Base-by-base conservation (phyloP, 202 grass and related monocot species). In the Bolboschoenoplectus hybrid region DNA sequence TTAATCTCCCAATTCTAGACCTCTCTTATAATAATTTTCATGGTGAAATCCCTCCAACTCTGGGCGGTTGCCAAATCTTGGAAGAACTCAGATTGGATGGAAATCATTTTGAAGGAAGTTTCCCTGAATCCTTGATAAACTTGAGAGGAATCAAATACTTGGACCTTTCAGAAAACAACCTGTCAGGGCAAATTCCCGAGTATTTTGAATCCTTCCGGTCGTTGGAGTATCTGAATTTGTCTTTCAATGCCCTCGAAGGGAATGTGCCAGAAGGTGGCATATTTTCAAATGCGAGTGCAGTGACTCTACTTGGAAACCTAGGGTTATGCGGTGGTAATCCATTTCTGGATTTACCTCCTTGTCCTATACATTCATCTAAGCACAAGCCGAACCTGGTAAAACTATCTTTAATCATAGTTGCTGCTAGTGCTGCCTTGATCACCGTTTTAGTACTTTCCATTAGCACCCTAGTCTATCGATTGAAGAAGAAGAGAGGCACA, bases 171-270 rank as follows among this genome's bases (percentile, higher is more conserved):
- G 6, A 1, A 4, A 89, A 89, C 19, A 79, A 80, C 57, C 46
- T 88, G 1, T 84, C 87, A 14, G 87, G 47, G 10, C 8, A 39
- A 20, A 81, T 89, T 51, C 87, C 82, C 1, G 13, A 58, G 11
- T 81, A 81, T 32, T 4, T 89, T 20, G 74, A 47, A 12, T 14
- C 57, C 0, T 41, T 89, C 0, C 2, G 0, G 3, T 11, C 2
- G 16, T 74, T 93, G 16, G 13, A 70, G 6, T 14, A 81, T 67
- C n/a, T 93, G 1, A 88, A 91, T 35, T 44, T 94, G 5, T 89
- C 86, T 9, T 87, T 78, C 62, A 94, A 91, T 34, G 11, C 87
- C 20, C 55, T 91, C 40, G 35, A 47, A 13, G 92, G 90, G 2
- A 64, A 38, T 17, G 32, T 94, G 11, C 88, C 90, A 1, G 20